Conservation (phyloP, 208 protist species). For the Leptomonas seymouri region DNA sequence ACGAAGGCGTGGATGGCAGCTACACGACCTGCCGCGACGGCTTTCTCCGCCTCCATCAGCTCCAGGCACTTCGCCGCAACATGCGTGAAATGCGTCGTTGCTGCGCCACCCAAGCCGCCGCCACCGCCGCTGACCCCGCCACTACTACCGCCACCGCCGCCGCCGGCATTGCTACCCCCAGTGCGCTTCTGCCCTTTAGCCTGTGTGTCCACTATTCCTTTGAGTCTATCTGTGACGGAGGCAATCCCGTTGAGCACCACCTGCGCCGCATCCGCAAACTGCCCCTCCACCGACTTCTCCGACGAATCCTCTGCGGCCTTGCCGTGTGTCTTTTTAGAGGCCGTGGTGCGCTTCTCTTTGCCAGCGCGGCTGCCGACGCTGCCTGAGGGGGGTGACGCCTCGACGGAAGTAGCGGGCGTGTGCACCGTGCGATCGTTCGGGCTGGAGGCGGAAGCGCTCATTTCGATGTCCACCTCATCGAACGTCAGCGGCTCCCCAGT, state of each 20-base stretch:
- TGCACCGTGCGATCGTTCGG: constrained; percentile 19
- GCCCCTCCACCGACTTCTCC: constrained; percentile 58
- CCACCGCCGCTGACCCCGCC: not conserved
- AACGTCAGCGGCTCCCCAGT: constrained; percentile 61
- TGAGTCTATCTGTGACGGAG: constrained; percentile 51
- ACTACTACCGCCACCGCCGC: constrained; percentile 15
- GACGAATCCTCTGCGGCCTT: constrained; percentile 44
- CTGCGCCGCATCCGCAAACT: constrained; percentile 52
- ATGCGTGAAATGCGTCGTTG: constrained; percentile 13
- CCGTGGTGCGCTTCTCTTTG: constrained; percentile 55
- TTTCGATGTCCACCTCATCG: constrained; percentile 66
- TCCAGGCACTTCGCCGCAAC: constrained; percentile 33
- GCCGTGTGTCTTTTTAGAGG: constrained; percentile 41
- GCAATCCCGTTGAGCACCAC: constrained; percentile 37
- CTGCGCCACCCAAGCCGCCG: constrained; percentile 1
- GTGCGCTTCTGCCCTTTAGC: constrained; percentile 48
- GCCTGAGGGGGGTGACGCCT: constrained; percentile 8
- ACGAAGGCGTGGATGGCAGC: constrained; percentile 18
- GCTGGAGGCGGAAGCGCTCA: constrained; percentile 23
- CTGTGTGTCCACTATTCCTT: constrained; percentile 30
- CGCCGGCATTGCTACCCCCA: constrained; percentile 21
- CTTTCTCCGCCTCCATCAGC: constrained; percentile 36
- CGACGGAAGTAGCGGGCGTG: constrained; percentile 9
- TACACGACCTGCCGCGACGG: constrained; percentile 12
- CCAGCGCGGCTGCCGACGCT: constrained; percentile 9